A percentile compares a stretch with the other conserved stretches of the same genome.
phyloP scores from a whole-genome alignment of 2,329 filamentous ascomycete genomes.

The Arthrobotrys iridis region DNA sequence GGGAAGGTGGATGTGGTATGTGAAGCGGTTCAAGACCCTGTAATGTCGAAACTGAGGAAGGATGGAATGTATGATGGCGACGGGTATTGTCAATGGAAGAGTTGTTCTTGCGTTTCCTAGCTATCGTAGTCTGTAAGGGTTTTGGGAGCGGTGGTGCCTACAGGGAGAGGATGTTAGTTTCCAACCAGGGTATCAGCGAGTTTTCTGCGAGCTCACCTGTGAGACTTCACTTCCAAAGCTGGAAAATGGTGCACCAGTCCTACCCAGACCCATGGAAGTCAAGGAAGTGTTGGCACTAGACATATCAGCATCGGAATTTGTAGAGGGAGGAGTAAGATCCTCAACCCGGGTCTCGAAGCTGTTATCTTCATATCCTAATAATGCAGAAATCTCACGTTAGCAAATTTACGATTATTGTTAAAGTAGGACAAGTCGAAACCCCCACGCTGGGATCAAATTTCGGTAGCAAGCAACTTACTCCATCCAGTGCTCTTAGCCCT shows the following conservation, averaged over 20 bases:
- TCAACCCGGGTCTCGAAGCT: constrained; percentile 46
- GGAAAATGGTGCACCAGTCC: constrained; percentile 39
- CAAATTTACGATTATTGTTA: neutral
- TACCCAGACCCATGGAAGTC: constrained; percentile 48
- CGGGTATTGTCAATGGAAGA: constrained; percentile 53
- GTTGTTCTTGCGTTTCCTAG: constrained; percentile 51
- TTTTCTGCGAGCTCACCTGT: constrained; percentile 33
- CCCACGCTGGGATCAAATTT: neutral
- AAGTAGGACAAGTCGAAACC: neutral
- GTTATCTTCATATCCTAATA: constrained; percentile 43
- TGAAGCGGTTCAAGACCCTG: constrained; percentile 51
- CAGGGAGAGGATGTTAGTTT: neutral
- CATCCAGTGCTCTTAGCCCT: constrained; percentile 50
- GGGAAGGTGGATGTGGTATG: constrained; percentile 51
- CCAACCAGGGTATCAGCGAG: neutral
- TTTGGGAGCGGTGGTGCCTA: constrained; percentile 35
- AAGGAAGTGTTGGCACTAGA: constrained; percentile 49
- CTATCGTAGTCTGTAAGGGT: constrained; percentile 30
- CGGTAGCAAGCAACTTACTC: constrained; percentile 42
- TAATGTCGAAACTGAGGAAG: constrained; percentile 48
- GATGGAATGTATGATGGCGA: constrained; percentile 51
- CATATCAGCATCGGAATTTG: constrained; percentile 51
- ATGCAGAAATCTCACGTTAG: neutral
- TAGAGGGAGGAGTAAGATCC: constrained; percentile 52
- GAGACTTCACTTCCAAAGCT: constrained; percentile 53